These are phyloP conservation scores for Gracilaria gracilis DNA, from an alignment of 23 red algal genomes.

Conservation along the genomic window DNA sequence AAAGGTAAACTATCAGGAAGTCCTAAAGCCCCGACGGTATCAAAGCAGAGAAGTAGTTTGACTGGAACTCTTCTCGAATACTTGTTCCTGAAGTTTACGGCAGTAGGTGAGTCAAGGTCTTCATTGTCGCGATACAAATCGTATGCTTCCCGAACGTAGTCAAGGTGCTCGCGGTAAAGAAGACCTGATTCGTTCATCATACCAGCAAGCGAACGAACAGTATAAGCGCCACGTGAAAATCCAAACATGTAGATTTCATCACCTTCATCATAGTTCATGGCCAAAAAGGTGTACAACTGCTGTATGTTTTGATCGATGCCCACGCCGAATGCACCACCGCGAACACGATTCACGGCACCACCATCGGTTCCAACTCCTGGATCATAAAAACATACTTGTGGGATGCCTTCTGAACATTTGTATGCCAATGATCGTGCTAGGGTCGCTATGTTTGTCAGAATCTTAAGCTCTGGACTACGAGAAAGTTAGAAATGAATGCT, in stretches of 20 bases:
- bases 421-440: slow-evolving; percentile 25
- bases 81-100: slow-evolving; percentile 17
- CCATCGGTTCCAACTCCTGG: slow-evolving; percentile 55
- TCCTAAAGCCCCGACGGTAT: slow-evolving; percentile 65
- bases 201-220: slow-evolving; percentile 63
- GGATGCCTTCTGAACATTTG: slow-evolving; percentile 19
- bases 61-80: slow-evolving; percentile 49
- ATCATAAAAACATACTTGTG: slow-evolving; percentile 64
- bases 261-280: slow-evolving; percentile 66
- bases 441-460: slow-evolving; percentile 47
- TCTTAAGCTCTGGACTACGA: slow-evolving; percentile 28
- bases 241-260: slow-evolving; percentile 81
- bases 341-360: slow-evolving; percentile 3
- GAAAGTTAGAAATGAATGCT: not conserved
- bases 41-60: slow-evolving; percentile 59
- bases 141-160: slow-evolving; percentile 58
- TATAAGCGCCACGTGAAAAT: slow-evolving; percentile 59
- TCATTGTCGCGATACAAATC: slow-evolving; percentile 54
- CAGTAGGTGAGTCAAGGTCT: slow-evolving; percentile 4
- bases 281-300: slow-evolving; percentile 63
- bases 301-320: slow-evolving; percentile 77
- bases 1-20: slow-evolving; percentile 23
- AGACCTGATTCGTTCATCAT: slow-evolving; percentile 65
- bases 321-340: slow-evolving; percentile 56
- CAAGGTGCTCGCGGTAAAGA: slow-evolving; percentile 34